These are phyloP conservation scores for Talaromyces sp. DNA, from an alignment of 2,329 filamentous ascomycete genomes.

Conservation along the genomic window DNA sequence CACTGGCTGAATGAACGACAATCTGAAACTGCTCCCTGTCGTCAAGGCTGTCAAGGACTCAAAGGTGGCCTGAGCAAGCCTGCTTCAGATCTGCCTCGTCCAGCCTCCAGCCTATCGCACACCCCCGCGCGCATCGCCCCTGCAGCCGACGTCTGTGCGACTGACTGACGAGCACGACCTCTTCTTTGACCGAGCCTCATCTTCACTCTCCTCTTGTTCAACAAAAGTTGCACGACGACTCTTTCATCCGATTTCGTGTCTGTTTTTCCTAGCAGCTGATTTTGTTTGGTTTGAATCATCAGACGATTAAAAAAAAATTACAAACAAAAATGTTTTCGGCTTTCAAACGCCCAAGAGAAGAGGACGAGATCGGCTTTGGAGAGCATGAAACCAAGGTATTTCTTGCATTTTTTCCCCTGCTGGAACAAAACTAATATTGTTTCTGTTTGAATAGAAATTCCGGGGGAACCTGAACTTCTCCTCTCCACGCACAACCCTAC, in stretches of 20 bases:
- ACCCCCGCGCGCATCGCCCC: neutral
- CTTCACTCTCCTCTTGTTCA: neutral
- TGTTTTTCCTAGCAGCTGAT: neutral
- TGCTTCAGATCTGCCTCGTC: neutral
- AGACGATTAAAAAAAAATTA: neutral
- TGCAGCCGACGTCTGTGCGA: neutral
- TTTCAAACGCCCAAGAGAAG: constrained; percentile 26
- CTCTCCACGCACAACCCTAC: constrained; percentile 6
- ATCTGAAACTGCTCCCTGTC: neutral
- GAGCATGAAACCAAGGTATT: constrained; percentile 34
- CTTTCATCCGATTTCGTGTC: neutral
- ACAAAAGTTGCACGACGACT: neutral
- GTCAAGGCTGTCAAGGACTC: neutral
- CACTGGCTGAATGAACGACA: neutral
- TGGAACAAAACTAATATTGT: neutral
- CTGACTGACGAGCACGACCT: neutral
- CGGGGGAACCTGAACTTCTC: neutral
- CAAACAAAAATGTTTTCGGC: constrained; percentile 18
- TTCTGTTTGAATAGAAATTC: constrained; percentile 2
- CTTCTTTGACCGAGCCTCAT: neutral
- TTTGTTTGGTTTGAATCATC: neutral
- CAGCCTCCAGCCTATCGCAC: no score
- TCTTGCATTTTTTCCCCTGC: neutral
- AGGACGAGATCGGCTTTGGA: constrained; percentile 59
- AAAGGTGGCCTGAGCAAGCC: neutral